These are phyloP conservation scores for Chalciporus sp. DNA, from an alignment of 1,284 basidiomycete genomes.

Conservation along the genomic window DNA sequence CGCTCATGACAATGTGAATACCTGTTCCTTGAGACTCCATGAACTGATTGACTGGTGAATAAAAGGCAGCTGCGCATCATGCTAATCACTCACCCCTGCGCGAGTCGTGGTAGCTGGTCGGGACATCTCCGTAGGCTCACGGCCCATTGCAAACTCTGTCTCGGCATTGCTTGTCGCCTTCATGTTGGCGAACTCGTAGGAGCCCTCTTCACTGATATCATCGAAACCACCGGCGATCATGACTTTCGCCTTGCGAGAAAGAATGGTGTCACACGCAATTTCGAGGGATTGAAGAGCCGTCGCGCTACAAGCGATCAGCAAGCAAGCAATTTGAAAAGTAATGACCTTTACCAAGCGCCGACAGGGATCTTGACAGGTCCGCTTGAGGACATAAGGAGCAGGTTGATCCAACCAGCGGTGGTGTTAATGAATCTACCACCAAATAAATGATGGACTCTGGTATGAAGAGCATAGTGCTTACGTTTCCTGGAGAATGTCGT, in stretches of 20 bases:
- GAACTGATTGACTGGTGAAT: conserved; percentile 53
- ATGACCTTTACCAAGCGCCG: conserved; percentile 81
- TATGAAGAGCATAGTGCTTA: conserved; percentile 40
- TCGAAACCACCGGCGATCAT: conserved; percentile 99
- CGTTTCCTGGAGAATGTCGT: conserved; percentile 98
- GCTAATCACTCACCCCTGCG: conserved; percentile 65
- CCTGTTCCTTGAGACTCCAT: conserved; percentile 98
- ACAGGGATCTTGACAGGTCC: conserved; percentile 99
- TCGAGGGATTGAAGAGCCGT: conserved; percentile 97
- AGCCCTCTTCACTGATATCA: conserved; percentile 96
- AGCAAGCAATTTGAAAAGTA: not conserved
- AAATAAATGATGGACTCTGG: conserved; percentile 19
- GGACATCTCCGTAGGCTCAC: conserved; percentile 98
- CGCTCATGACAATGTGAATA: conserved; percentile 96
- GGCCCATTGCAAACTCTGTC: conserved; percentile 97
- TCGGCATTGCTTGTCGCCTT: conserved; percentile 98
- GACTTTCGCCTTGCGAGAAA: conserved; percentile 96
- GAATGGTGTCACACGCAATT: conserved; percentile 95
- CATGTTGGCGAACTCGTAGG: conserved; percentile 99
- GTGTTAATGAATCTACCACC: conserved; percentile 89
- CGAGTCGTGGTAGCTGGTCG: conserved; percentile 96
- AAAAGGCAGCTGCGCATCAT: conserved; percentile 5
- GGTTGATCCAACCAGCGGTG: conserved; percentile 96
- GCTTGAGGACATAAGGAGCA: conserved; percentile 90
- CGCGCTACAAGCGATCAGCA: conserved; percentile 56